Evolutionary conservation across 2,329 filamentous ascomycete species (phyloP).

Genomic region (Aspergillus japonicus): DNA sequence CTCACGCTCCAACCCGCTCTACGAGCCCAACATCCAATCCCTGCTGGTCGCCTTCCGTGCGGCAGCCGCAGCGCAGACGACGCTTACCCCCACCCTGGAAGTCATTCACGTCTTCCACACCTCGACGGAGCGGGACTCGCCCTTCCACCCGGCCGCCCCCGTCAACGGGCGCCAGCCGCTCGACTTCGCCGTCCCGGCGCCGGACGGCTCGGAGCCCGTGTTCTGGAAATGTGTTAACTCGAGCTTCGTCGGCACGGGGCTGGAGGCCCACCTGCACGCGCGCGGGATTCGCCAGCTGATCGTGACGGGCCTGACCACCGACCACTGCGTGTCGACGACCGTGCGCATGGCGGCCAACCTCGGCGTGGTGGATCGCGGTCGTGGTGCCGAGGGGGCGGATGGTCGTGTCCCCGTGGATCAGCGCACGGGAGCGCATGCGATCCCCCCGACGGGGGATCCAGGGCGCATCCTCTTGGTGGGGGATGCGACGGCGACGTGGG

Average conservation of each 20-base stretch:
- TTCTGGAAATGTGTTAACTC: constrained; percentile 50
- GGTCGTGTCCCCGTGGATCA: not conserved
- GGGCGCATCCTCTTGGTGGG: constrained; percentile 44
- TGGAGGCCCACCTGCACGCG: constrained; percentile 39
- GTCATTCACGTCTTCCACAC: constrained; percentile 51
- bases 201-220: constrained; percentile 37
- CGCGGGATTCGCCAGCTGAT: constrained; percentile 40
- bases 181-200: constrained; percentile 30
- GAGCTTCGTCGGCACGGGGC: constrained; percentile 46
- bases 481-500: constrained; percentile 50
- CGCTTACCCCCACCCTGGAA: constrained; percentile 21
- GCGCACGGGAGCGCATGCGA: not conserved
- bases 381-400: constrained; percentile 17
- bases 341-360: constrained; percentile 51
- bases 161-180: constrained; percentile 28
- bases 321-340: constrained; percentile 52
- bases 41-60: constrained; percentile 40
- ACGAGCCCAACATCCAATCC: constrained; percentile 44
- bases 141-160: constrained; percentile 38
- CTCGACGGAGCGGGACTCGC: constrained; percentile 35
- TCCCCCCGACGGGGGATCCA: not conserved
- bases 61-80: constrained; percentile 13
- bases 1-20: constrained; percentile 45
- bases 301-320: constrained; percentile 47
- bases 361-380: constrained; percentile 39